These are phyloP conservation scores for Dactylonectria estremocensis DNA, from an alignment of 2,329 filamentous ascomycete genomes.

Conservation along the genomic window DNA sequence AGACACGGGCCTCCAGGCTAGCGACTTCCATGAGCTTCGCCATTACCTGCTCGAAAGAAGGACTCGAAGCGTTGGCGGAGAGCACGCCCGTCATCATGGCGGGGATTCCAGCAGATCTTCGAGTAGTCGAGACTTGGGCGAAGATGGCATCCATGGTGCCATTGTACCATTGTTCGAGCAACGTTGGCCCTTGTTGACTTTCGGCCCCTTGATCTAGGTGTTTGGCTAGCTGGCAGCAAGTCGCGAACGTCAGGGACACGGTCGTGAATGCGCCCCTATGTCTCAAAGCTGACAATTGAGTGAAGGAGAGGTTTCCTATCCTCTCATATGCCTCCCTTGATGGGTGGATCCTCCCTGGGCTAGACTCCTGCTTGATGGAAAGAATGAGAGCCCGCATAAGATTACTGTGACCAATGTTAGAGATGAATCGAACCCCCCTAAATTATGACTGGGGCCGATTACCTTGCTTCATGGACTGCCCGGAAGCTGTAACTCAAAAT, in stretches of 20 bases:
- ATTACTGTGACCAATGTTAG: constrained; percentile 67
- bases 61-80: constrained; percentile 71
- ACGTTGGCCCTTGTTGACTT: constrained; percentile 51
- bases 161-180: constrained; percentile 81
- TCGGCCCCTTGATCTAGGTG: constrained; percentile 57
- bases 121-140: constrained; percentile 84
- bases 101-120: constrained; percentile 92
- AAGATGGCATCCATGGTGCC: constrained; percentile 80
- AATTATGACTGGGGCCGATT: constrained; percentile 38
- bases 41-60: constrained; percentile 77
- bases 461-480: constrained; percentile 95
- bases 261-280: constrained; percentile 96
- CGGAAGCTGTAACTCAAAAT: constrained; percentile 95
- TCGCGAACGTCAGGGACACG: constrained; percentile 88
- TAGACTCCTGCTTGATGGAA: constrained; percentile 65
- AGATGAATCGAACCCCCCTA: not conserved
- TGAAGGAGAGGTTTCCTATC: constrained; percentile 83
- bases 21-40: constrained; percentile 73
- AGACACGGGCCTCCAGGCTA: constrained; percentile 64
- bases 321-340: constrained; percentile 70
- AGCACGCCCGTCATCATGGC: constrained; percentile 88
- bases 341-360: constrained; percentile 62
- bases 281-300: constrained; percentile 84
- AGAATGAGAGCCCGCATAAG: constrained; percentile 76
- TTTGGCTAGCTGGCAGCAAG: constrained; percentile 79